Conservation (phyloP, 495 filamentous ascomycete genomes). For the Aspergillus funiculosus region DNA sequence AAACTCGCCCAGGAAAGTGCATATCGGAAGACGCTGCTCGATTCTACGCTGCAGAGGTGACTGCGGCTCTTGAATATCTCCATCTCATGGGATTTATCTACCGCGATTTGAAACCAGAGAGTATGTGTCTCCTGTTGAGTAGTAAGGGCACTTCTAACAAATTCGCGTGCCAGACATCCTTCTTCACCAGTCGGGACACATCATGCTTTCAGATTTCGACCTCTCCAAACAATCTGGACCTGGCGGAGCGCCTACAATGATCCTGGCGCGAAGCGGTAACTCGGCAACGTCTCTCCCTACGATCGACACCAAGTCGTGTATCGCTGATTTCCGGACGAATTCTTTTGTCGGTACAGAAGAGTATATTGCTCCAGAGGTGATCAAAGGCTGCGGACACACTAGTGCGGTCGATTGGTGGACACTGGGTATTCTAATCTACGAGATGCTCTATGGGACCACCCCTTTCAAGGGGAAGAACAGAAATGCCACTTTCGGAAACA, state of each 20-base stretch:
- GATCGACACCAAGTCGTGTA: slow-evolving; percentile 97
- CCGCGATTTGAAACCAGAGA: slow-evolving; percentile 95
- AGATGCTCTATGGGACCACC: slow-evolving; percentile 98
- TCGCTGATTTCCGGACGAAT: slow-evolving; percentile 96
- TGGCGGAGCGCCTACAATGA: slow-evolving; percentile 95
- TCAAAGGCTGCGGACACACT: slow-evolving; percentile 96
- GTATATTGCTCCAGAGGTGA: slow-evolving; percentile 97
- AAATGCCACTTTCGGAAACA: slow-evolving; percentile 97
- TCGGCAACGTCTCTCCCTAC: slow-evolving; percentile 79
- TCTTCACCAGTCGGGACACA: slow-evolving; percentile 95
- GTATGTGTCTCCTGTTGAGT: slow-evolving; percentile 46
- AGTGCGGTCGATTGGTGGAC: slow-evolving; percentile 99
- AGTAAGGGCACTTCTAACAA: slow-evolving; percentile 10
- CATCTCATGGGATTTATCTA: slow-evolving; percentile 99
- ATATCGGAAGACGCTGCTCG: slow-evolving; percentile 94
- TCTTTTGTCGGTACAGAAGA: slow-evolving; percentile 98
- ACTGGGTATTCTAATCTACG: slow-evolving; percentile 90
- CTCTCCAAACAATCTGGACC: slow-evolving; percentile 96
- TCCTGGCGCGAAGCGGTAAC: slow-evolving; percentile 77
- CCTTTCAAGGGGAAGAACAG: slow-evolving; percentile 99
- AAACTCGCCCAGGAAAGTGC: slow-evolving; percentile 94
- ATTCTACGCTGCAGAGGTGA: slow-evolving; percentile 98
- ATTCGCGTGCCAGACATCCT: slow-evolving; percentile 68
- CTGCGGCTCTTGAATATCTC: slow-evolving; percentile 91
- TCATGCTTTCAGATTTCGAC: slow-evolving; percentile 99